Evolutionary conservation across 305 asterid species (phyloP), one percentile per base, ranked within the genome.

Genomic region (Stenogyne calaminthoides): DNA sequence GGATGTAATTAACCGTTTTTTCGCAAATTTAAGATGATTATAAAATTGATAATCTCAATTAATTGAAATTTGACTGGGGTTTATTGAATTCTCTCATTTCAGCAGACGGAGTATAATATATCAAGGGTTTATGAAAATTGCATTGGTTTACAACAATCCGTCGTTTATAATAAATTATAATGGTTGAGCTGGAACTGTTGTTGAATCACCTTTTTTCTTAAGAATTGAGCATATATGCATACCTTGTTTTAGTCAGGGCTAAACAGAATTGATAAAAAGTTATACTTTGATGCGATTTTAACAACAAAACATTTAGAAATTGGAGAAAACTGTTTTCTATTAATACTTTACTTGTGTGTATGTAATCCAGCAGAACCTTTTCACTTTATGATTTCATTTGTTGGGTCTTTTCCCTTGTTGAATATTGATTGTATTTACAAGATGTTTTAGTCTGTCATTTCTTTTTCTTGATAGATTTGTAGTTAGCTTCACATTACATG

Each of bases 401-500:
- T 72, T 47, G 54, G 37, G 42, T 70, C 52, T 40, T 15, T 37
- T 47, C 11, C n/a, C 42, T 61, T 29, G 34, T 72, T 27, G 22
- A 37, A 40, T 70, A 27, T 55, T 63, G 20, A n/a, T 59, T 64
- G 55, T 55, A 29, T 9, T 9, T 40, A 20, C 9, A 40, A 32
- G 9, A 15, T 57, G 49, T 2, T 10, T 57, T 18, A 32, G 39
- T n/a, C n/a, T n/a, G n/a, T n/a, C n/a, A n/a, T 34, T 54, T 14
- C 19, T 15, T 69, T 39, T 44, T 32, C 8, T 69, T 40, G 57
- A 69, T 64, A 72, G 77, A 39, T 74, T 54, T 25, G 14, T 27
- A 5, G 63, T 56, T 54, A 64, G 61, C 77, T 70, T 71, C 46
- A 6, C 37, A 5, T 49, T 64, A 44, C 56, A 83, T 83, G 84